Percentiles rank a stretch among this genome's conserved stretches.
These are phyloP conservation scores for Endoconidiophora polonica DNA, from an alignment of 2,329 filamentous ascomycete species.

Conservation along the genomic window DNA sequence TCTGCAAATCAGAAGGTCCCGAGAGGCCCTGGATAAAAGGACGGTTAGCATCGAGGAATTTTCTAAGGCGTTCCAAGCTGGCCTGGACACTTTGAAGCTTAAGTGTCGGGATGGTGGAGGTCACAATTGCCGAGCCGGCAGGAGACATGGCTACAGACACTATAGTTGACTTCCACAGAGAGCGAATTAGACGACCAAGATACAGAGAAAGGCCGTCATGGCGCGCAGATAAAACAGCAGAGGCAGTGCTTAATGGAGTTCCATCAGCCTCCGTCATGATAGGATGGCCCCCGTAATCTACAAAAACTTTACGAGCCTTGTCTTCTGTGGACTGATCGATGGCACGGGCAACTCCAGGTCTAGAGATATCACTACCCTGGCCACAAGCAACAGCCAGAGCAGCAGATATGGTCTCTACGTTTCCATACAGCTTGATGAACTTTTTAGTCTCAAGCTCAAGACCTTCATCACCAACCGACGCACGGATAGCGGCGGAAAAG, in stretches of 20 bases:
- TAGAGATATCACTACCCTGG: constrained; percentile 56
- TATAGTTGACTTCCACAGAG: constrained; percentile 71
- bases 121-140: constrained; percentile 44
- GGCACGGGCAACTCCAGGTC: constrained; percentile 55
- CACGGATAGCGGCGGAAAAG: constrained; percentile 67
- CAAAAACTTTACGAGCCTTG: constrained; percentile 70
- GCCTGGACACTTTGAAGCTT: constrained; percentile 68
- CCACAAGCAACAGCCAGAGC: constrained; percentile 90
- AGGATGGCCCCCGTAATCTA: constrained; percentile 81
- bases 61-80: constrained; percentile 59
- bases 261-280: constrained; percentile 64
- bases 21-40: constrained; percentile 84
- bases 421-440: constrained; percentile 73
- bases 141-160: constrained; percentile 36
- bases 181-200: constrained; percentile 70
- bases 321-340: constrained; percentile 78
- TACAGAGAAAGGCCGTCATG: constrained; percentile 82
- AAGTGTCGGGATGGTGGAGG: constrained; percentile 44
- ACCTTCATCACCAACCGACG: constrained; percentile 58
- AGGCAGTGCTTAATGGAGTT: constrained; percentile 56
- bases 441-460: constrained; percentile 66
- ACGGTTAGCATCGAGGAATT: constrained; percentile 76
- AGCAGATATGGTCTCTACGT: constrained; percentile 75
- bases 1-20: constrained; percentile 72
- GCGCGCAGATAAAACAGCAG: constrained; percentile 71